Evolutionary conservation across 202 grass and related monocot genomes (phyloP).

Genomic region (Cymbopogon flexuosus): DNA sequence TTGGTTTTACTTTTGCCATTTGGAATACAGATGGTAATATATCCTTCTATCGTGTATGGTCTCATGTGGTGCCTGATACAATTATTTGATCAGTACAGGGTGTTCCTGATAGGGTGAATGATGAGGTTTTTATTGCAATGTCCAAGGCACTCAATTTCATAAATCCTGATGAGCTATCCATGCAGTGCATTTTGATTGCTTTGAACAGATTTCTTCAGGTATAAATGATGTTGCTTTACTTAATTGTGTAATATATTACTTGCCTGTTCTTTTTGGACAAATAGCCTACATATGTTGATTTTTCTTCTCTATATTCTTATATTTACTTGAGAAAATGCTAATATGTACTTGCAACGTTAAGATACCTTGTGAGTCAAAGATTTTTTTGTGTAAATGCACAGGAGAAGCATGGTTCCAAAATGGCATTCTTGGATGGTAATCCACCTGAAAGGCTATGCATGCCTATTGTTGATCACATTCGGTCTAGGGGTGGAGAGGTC

Average conservation of each 20-base stretch:
- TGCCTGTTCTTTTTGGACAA: constrained; percentile 6
- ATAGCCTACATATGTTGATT: background rate
- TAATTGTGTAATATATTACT: background rate
- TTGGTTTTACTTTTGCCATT: constrained; percentile 7
- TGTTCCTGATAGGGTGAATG: constrained; percentile 77
- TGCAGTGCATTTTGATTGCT: constrained; percentile 99
- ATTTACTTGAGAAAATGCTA: background rate
- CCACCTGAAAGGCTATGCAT: constrained; percentile 93
- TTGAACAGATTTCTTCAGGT: constrained; percentile 97
- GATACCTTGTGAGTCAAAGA: background rate
- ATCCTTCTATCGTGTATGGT: constrained; percentile 7
- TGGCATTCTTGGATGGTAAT: constrained; percentile 97
- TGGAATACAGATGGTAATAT: constrained; percentile 18
- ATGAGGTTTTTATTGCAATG: constrained; percentile 97
- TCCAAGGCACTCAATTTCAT: constrained; percentile 97
- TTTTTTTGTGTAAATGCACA: constrained; percentile 34
- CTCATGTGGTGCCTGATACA: constrained; percentile 36
- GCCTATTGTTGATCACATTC: constrained; percentile 86
- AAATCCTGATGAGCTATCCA: constrained; percentile 95
- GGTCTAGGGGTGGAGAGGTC: constrained; percentile 85
- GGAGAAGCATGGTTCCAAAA: constrained; percentile 97
- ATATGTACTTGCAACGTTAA: background rate
- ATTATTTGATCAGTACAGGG: constrained; percentile 67
- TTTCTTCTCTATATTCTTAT: constrained; percentile 19
- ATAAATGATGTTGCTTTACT: background rate